Base-by-base conservation (phyloP, 805 yeast species). In the Zygosaccharomyces lentus region DNA sequence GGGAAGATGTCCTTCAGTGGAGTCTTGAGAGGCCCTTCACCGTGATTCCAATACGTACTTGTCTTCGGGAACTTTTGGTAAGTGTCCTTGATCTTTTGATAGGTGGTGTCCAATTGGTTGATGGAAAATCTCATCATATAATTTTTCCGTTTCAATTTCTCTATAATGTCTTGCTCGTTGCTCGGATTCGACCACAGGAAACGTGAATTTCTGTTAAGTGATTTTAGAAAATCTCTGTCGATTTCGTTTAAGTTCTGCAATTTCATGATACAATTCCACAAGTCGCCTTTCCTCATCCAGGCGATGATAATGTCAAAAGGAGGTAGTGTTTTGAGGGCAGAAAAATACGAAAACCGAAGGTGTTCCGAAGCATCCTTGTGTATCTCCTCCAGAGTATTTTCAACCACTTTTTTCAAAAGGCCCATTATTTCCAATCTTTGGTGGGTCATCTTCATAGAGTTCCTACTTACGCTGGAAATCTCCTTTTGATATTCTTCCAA, bases 291-390 rank as follows among this genome's bases (percentile, higher is more conserved):
- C 42, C 53, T 59, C 45, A 64, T 49, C 29, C 61, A 54, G 35
- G 58, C 59, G 9, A 64, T 41, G 9, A 64, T 53, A 10, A 59
- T 61, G 47, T 64, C 68, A 41, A 54, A 59, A 17, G 60, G 50
- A 3, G 64, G 58, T 25, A 60, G 46, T 55, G 62, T 52, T 35
- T 64, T 62, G 43, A 64, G 62, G 9, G 59, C 60, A 3, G 68
- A 61, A 47, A 58, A 64, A 37, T 60, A 64, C 6, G 61, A 55
- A 37, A 61, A 58, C 41, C 68, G 52, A 13, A 64, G 43, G 37
- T 59, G 49, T 38, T 54, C 50, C 1, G 66, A 59, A 12, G 66
- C 54, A 13, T 53, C 48, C 6, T 43, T 42, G 41, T 59, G 55
- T 15, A 59, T 46, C n/a, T 49, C 46, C 34, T 61, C 62, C 12